Evolutionary conservation across 441 rosid genomes (phyloP).

Genomic region (Rhodomyrtus psidioides): DNA sequence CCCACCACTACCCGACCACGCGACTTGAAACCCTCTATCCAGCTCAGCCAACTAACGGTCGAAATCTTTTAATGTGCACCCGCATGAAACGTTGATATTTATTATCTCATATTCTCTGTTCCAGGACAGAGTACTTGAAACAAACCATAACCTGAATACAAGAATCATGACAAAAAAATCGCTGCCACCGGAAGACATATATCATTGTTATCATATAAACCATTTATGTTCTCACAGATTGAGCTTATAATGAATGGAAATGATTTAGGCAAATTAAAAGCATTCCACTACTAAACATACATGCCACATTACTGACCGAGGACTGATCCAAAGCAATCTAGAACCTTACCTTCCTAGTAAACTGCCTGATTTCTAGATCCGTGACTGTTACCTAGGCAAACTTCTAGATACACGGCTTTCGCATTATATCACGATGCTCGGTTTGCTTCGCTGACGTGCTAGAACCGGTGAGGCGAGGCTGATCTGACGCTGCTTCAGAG

Average conservation of each 20-base stretch:
- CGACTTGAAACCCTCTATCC: not conserved
- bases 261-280: conserved; percentile 2
- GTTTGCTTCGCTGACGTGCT: not conserved
- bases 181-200: not conserved
- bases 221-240: not conserved
- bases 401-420: not conserved
- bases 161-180: not conserved
- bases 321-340: not conserved
- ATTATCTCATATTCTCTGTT: not conserved
- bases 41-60: not conserved
- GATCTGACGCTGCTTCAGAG: not conserved
- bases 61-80: not conserved
- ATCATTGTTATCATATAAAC: not conserved
- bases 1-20: not conserved
- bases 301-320: not conserved
- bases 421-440: not conserved
- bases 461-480: not conserved
- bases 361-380: not conserved
- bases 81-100: not conserved
- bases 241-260: conserved; percentile 3
- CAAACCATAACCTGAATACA: not conserved
- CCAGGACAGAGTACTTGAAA: not conserved
- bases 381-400: not conserved
- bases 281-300: not conserved
- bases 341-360: not conserved